Conservation (phyloP, 139 green algal genomes). For the Trebouxia sp. region DNA sequence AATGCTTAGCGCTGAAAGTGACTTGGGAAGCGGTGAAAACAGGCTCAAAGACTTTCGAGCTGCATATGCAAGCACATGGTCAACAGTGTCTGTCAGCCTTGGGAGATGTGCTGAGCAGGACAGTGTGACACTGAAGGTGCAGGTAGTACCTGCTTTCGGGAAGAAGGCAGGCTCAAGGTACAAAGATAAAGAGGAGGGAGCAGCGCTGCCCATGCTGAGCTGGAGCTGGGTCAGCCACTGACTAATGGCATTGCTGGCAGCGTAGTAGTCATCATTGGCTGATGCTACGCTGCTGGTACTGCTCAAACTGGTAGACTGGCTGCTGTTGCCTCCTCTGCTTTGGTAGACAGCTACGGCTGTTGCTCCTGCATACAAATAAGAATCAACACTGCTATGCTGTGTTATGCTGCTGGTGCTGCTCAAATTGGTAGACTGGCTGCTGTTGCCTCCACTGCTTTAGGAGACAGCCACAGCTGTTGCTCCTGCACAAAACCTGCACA, state of each 20-base stretch:
- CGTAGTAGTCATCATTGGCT: slow-evolving; percentile 40
- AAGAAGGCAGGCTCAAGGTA: slow-evolving; percentile 64
- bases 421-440: slow-evolving; percentile 36
- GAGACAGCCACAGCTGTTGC: neutral
- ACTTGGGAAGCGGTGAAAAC: too few relatives aligned
- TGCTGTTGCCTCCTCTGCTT: slow-evolving; percentile 36
- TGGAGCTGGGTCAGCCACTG: slow-evolving; percentile 47
- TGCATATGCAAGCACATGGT: too few relatives aligned
- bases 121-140: too few relatives aligned
- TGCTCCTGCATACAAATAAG: too few relatives aligned
- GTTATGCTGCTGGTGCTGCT: slow-evolving; percentile 29
- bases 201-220: slow-evolving; percentile 49
- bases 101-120: too few relatives aligned
- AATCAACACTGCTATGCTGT: too few relatives aligned
- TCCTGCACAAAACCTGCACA: neutral
- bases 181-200: slow-evolving; percentile 38
- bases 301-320: slow-evolving; percentile 28
- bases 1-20: too few relatives aligned
- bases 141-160: slow-evolving; percentile 13
- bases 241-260: slow-evolving; percentile 14
- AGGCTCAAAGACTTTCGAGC: too few relatives aligned
- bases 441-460: slow-evolving; percentile 28
- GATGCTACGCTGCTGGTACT: slow-evolving; percentile 34
- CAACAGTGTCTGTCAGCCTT: too few relatives aligned
- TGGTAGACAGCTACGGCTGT: neutral